Base-by-base conservation (phyloP, 768 basidiomycete species). In the Asterophora lycoperdoides region DNA sequence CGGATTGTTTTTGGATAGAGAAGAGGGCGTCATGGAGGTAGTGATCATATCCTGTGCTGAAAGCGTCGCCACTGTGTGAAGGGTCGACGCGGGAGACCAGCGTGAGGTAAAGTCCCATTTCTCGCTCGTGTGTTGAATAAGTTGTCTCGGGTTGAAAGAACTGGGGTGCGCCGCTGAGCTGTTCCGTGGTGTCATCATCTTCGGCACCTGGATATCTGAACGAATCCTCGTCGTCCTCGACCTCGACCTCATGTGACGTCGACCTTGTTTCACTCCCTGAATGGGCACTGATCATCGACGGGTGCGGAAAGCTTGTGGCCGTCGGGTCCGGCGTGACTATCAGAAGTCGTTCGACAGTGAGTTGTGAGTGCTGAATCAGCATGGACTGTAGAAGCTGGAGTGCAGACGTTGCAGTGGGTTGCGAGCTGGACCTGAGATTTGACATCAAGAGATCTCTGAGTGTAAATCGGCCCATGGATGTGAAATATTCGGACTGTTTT, bases 391-490 rank as follows among this genome's bases (percentile, higher is more conserved):
- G 68, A 8, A 98, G 74, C 56, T 90, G 87, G 44, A 96, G 70
- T 3, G 92, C 89, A 8, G 90, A 81, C 0, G 86, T 84, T 1
- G 78, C 76, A 0, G 90, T 81, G 0, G 80, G 64, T 49, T 82
- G 79, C 8, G 77, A 78, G 45, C 70, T 70, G 5, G 89, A 92
- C 18, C 78, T 74, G 18, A 96, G 68, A 60, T 93, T 93, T 38
- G 89, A 78, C 41, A 90, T 59, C 7, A 98, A 68, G 29, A 97
- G 76, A 58, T 98, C 95, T 62, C 91, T 93, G 34, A 97, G 74
- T 4, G 91, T 94, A 71, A 93, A 97, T 14, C 93, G 81, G 10
- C 86, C 89, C 68, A 88, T 80, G 0, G 90, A 83, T 1, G 86
- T 92, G 64, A 91, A 89, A 67, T 96, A 96, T 55, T 83, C 84